Conservation (phyloP, 139 green algal species). For the Chlorella sp. region DNA sequence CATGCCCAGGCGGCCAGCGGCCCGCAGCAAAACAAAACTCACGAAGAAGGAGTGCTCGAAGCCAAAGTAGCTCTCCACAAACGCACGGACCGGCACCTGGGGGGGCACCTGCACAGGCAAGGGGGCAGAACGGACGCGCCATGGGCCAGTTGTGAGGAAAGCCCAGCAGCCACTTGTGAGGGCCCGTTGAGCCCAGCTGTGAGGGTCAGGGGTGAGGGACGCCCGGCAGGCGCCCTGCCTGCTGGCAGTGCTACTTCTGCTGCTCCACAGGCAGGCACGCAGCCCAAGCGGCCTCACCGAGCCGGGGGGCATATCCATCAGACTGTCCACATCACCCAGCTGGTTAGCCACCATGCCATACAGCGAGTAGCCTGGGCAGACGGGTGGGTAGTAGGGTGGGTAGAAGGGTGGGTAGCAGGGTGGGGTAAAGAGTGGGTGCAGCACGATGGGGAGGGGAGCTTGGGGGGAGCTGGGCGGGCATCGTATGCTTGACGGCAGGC, state of each 20-base stretch:
- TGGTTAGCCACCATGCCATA: slow-evolving; percentile 3
- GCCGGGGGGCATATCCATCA: neutral
- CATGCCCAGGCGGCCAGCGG: no score
- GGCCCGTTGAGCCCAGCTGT: neutral
- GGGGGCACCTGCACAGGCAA: neutral
- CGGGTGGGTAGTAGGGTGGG: no score
- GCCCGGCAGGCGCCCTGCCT: neutral
- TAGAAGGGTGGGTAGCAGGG: neutral
- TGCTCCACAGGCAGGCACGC: neutral
- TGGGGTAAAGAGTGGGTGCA: neutral
- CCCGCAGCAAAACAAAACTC: neutral
- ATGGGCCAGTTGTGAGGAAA: neutral
- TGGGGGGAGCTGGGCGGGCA: no score
- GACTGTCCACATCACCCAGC: neutral
- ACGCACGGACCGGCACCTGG: neutral
- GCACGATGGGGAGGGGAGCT: no score
- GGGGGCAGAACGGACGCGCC: neutral
- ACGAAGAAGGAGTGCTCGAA: slow-evolving; percentile 11
- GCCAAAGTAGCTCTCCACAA: slow-evolving; percentile 15
- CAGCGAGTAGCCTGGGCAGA: neutral
- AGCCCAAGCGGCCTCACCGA: neutral
- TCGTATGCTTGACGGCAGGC: no score
- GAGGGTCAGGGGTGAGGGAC: neutral
- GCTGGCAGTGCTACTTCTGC: neutral
- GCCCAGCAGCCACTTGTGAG: neutral